Percentiles rank a stretch among this genome's conserved stretches.
Evolutionary conservation across 2,329 filamentous ascomycete species (phyloP).

Genomic region (Aspergillus pseudotamarii): DNA sequence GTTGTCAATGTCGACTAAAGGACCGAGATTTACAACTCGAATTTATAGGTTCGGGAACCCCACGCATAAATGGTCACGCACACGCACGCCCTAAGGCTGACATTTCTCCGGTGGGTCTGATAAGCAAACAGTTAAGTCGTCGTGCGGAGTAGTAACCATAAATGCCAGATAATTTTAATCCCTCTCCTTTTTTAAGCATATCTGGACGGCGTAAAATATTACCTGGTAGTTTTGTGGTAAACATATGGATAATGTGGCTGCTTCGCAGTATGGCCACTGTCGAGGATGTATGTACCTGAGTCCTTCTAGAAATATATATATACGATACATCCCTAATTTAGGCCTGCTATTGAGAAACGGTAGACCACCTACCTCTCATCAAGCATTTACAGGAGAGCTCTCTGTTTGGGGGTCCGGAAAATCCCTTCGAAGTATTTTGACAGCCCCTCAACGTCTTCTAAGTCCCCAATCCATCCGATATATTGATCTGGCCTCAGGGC

Average conservation of each 20-base stretch:
- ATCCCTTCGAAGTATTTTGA: constrained; percentile 27
- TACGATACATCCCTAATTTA: background rate
- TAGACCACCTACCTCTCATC: background rate
- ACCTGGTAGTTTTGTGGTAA: no score
- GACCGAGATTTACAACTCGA: background rate
- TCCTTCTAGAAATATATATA: no score
- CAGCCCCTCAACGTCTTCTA: constrained; percentile 27
- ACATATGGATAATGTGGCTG: no score
- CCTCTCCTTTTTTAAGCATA: no score
- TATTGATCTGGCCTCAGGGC: constrained; percentile 32
- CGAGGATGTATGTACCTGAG: no score
- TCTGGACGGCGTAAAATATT: no score
- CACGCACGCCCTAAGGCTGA: background rate
- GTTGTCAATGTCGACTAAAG: background rate
- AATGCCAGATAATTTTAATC: background rate
- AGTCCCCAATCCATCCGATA: constrained; percentile 31
- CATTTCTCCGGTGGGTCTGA: background rate
- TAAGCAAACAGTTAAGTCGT: background rate
- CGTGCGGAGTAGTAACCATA: no score
- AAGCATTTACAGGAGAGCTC: background rate
- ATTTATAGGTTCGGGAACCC: background rate
- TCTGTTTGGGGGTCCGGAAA: constrained; percentile 7
- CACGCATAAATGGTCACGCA: background rate
- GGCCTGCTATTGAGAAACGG: background rate
- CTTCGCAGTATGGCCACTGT: no score